phyloP scores from a whole-genome alignment of 345 rosid genomes.

The Rhizophora mangle region DNA sequence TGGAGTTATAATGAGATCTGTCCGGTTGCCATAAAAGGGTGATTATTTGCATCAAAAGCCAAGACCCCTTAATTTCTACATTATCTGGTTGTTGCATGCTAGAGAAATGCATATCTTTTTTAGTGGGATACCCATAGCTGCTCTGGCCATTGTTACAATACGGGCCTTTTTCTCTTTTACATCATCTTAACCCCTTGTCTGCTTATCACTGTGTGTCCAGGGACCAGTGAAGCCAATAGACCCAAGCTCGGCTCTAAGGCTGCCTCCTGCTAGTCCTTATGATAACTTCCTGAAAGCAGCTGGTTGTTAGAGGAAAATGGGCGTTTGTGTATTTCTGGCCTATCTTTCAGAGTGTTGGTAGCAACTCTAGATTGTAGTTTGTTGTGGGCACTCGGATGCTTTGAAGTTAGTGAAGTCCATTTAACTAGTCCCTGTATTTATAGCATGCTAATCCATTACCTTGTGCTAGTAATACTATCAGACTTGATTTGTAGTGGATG shows the following conservation, averaged over 20 bases:
- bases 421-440: neutral
- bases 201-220: constrained; percentile 1
- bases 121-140: too few relatives aligned
- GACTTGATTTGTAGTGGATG: too few relatives aligned
- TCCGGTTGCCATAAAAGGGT: too few relatives aligned
- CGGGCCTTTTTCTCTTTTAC: neutral
- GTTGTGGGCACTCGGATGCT: neutral
- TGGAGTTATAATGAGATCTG: too few relatives aligned
- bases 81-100: too few relatives aligned
- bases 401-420: neutral
- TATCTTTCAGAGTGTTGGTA: constrained; percentile 28
- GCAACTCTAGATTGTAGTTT: constrained; percentile 4
- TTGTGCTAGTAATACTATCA: too few relatives aligned
- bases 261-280: constrained; percentile 91
- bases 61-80: too few relatives aligned
- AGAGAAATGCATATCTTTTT: too few relatives aligned
- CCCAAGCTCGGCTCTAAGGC: constrained; percentile 55
- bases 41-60: too few relatives aligned
- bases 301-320: constrained; percentile 33
- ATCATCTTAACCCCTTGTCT: neutral
- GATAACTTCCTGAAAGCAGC: constrained; percentile 95
- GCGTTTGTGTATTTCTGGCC: neutral
- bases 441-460: too few relatives aligned
- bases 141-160: too few relatives aligned
- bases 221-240: constrained; percentile 34